phyloP scores from a whole-genome alignment of 2,329 filamentous ascomycete genomes.

The Beauveria sp. region DNA sequence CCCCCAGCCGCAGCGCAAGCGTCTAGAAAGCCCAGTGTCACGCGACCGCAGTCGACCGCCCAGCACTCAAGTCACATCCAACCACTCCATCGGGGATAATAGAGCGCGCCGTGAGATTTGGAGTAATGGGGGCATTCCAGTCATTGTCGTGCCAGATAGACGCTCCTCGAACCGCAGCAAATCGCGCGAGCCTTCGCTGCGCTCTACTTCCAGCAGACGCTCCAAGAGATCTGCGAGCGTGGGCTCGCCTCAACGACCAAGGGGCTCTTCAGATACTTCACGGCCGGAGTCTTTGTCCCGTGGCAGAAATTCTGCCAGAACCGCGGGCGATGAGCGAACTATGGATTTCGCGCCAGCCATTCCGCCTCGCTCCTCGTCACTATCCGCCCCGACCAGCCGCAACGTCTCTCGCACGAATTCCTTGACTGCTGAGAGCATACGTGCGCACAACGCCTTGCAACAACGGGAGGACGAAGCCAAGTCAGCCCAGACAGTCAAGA shows the following conservation, averaged over 20 bases:
- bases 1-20: constrained; percentile 2
- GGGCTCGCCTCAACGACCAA: constrained; percentile 30
- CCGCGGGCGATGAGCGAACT: constrained; percentile 38
- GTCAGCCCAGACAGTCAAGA: constrained; percentile 13
- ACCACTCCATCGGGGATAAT: constrained; percentile 21
- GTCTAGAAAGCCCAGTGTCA: background rate
- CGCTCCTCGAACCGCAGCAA: constrained; percentile 46
- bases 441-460: constrained; percentile 42
- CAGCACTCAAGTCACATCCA: constrained; percentile 38
- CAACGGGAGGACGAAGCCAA: constrained; percentile 16
- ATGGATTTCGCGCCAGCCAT: constrained; percentile 54
- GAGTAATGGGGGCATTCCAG: constrained; percentile 54
- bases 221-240: constrained; percentile 48
- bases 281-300: background rate
- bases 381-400: constrained; percentile 55
- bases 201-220: constrained; percentile 53
- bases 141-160: constrained; percentile 54
- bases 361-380: constrained; percentile 50
- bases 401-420: constrained; percentile 48
- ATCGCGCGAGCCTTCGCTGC: constrained; percentile 46
- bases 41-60: constrained; percentile 18
- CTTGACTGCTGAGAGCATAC: constrained; percentile 50
- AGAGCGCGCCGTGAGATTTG: constrained; percentile 51
- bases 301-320: background rate
- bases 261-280: constrained; percentile 17